Base-by-base conservation (phyloP, 176 grass and related monocot genomes). In the Coix lacrymajobi region DNA sequence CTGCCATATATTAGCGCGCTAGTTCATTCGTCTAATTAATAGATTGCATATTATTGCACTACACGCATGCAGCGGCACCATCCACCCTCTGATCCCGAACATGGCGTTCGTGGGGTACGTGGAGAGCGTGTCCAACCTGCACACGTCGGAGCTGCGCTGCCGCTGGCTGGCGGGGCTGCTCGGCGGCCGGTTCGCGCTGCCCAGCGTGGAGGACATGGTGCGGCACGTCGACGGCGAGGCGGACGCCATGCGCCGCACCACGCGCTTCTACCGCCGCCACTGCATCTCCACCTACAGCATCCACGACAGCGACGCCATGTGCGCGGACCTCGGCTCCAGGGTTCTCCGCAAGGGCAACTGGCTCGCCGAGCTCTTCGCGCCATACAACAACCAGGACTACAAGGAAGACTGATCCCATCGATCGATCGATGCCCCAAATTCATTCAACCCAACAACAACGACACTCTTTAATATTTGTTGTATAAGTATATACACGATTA, bases 261-360 rank as follows among this genome's bases (percentile, higher is more conserved):
- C 96, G 51, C 25, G 93, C 22, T 99, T 99, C 92, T 99, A 96
- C 85, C 87, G 90, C 68, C 96, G 96, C 63, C 96, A 99, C 70
- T 99, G 96, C 93, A 99, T 99, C 80, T 99, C 96, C 77, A 99
- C 93, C 28, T 99, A 92, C 87, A 99, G 96, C 91, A 99, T 99
- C 91, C 79, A 88, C 46, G 92, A 99, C 91, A 99, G 96, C 85
- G 96, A 99, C 82, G 93, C 85, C 38, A 99, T 99, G 90, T 96
- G 93, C 79, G 72, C 81, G 0, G 96, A 99, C 78, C 94, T 99
- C 34, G 96, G 96, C 1, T 64, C 76, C 83, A 78, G 85, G 76
- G 48, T 89, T 1, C 92, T 73, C 87, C 90, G 92, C 69, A 99
- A 99, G 82, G 17, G 1, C 28, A 93, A 87, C 87, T 99, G 91